These are phyloP conservation scores for Apiotrichum gamsii DNA, from an alignment of 1,284 basidiomycete species.

Conservation along the genomic window DNA sequence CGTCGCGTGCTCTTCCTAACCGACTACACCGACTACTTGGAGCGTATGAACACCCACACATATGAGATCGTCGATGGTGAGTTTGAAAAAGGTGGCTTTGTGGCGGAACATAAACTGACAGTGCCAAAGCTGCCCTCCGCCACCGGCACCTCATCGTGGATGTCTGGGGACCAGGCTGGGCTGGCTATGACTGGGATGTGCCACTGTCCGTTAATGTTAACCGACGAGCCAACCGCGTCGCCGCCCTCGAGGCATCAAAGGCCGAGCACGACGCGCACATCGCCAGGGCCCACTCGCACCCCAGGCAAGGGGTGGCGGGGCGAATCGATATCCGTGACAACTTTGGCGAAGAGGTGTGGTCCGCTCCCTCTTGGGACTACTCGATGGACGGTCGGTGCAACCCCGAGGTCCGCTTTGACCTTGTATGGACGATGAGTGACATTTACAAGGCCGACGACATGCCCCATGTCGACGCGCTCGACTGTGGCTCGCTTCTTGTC, in stretches of 20 bases:
- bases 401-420: conserved; percentile 26
- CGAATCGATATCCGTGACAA: no score
- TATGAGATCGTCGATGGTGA: conserved; percentile 45
- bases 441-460: conserved; percentile 41
- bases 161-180: conserved; percentile 48
- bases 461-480: conserved; percentile 40
- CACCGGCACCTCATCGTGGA: conserved; percentile 40
- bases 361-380: neutral
- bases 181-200: conserved; percentile 36
- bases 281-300: no score
- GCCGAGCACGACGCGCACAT: conserved; percentile 5
- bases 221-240: conserved; percentile 29
- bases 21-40: conserved; percentile 44
- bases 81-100: no score
- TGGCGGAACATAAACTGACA: no score
- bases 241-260: conserved; percentile 23
- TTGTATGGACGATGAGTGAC: conserved; percentile 45
- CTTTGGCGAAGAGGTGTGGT: no score
- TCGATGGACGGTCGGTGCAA: conserved; percentile 23
- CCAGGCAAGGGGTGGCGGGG: no score
- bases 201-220: conserved; percentile 41
- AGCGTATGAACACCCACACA: conserved; percentile 46
- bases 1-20: conserved; percentile 44
- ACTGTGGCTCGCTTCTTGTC: conserved; percentile 42
- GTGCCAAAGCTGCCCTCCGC: conserved; percentile 33